Percentiles rank a stretch among this genome's conserved stretches.
Conservation (phyloP, 768 basidiomycete genomes). For the Rhodotorula kratochvilovae region DNA sequence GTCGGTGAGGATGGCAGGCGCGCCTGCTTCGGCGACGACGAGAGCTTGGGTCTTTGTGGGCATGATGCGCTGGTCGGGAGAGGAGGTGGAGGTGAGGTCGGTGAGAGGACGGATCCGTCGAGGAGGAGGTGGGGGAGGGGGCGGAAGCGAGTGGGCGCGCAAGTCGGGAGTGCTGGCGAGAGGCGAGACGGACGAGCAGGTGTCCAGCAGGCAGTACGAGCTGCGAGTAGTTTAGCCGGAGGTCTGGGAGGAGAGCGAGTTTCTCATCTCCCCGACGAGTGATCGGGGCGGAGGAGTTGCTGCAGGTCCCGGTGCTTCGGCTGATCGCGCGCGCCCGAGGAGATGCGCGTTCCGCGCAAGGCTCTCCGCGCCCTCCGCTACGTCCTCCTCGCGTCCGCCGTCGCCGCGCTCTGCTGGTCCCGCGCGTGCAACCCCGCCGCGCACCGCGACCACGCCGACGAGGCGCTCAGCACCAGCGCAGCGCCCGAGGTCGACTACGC, state of each 20-base stretch:
- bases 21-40: not conserved
- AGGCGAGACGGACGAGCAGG: too few relatives aligned
- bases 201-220: too few relatives aligned
- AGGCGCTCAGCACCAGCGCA: not conserved
- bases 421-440: constrained; percentile 7
- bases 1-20: constrained; percentile 14
- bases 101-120: not conserved
- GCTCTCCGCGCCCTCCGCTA: constrained; percentile 5
- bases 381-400: constrained; percentile 11
- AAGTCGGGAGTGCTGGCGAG: not conserved
- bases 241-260: not conserved
- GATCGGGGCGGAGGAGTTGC: not conserved
- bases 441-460: not conserved
- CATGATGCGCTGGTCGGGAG: not conserved
- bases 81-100: not conserved
- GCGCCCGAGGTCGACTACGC: constrained; percentile 27
- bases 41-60: constrained; percentile 7
- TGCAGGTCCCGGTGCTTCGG: too few relatives aligned
- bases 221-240: not conserved
- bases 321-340: not conserved
- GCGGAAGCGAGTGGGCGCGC: too few relatives aligned
- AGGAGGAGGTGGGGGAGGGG: not conserved
- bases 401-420: constrained; percentile 15
- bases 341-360: constrained; percentile 14
- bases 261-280: not conserved